phyloP scores from a whole-genome alignment of 2,329 filamentous ascomycete genomes.

The Fusarium sp. region DNA sequence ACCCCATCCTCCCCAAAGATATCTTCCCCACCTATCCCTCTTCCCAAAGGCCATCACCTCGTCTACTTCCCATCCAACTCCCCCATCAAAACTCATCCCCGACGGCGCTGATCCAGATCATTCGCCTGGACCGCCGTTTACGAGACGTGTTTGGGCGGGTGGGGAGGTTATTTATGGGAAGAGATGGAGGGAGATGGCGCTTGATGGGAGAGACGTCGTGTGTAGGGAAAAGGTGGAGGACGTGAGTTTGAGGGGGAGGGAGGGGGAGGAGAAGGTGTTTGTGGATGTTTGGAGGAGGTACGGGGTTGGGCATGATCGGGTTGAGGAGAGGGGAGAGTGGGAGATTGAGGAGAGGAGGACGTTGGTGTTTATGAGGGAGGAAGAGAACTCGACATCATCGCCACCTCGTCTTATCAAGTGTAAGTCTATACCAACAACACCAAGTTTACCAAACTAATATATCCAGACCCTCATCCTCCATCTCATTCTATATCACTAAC shows the following conservation, averaged over 20 bases:
- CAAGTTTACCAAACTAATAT: not conserved
- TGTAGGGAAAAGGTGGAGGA: conserved; percentile 62
- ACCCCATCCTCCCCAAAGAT: conserved; percentile 29
- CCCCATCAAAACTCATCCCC: conserved; percentile 71
- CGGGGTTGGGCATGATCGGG: conserved; percentile 41
- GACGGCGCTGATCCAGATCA: conserved; percentile 90
- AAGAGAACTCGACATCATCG: conserved; percentile 28
- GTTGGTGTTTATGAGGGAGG: conserved; percentile 64
- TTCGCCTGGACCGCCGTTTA: conserved; percentile 78
- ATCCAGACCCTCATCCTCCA: conserved; percentile 50
- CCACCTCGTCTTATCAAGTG: conserved; percentile 44
- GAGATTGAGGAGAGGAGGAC: conserved; percentile 62
- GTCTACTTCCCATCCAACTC: conserved; percentile 84
- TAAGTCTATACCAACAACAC: conserved; percentile 26
- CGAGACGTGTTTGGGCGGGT: conserved; percentile 89
- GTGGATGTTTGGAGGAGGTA: conserved; percentile 65
- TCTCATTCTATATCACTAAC: conserved; percentile 64
- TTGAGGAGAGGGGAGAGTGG: conserved; percentile 29
- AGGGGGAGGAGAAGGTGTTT: conserved; percentile 59
- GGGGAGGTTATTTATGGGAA: conserved; percentile 74
- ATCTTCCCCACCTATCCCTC: conserved; percentile 44
- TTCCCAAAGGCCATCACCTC: conserved; percentile 81
- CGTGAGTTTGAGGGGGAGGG: conserved; percentile 50
- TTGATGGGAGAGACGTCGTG: conserved; percentile 55
- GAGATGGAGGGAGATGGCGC: conserved; percentile 40